Evolutionary conservation across 2,329 filamentous ascomycete species (phyloP).

Genomic region (Verticillium klebahnii): DNA sequence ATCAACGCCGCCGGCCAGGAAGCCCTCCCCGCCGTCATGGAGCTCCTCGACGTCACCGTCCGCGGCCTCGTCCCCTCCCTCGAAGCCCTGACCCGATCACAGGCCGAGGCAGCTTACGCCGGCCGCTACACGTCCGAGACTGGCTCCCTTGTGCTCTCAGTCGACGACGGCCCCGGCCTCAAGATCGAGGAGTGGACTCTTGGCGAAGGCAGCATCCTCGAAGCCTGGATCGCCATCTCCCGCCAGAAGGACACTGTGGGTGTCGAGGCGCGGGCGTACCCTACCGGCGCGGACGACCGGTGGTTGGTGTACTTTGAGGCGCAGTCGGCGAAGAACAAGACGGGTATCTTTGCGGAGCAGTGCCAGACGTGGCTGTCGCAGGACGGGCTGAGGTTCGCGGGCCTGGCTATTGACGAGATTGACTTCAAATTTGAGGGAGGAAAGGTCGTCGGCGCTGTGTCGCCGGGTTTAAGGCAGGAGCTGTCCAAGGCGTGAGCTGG

Average conservation of each 20-base stretch:
- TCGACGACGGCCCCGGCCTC: conserved; percentile 35
- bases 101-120: conserved; percentile 24
- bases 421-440: neutral
- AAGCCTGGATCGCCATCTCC: neutral
- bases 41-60: conserved; percentile 22
- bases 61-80: conserved; percentile 33
- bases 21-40: conserved; percentile 8
- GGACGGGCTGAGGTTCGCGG: neutral
- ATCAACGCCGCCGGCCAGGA: conserved; percentile 29
- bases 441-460: neutral
- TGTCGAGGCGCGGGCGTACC: neutral
- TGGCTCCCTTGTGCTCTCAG: conserved; percentile 22
- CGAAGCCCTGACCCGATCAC: conserved; percentile 35
- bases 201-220: conserved; percentile 18
- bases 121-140: conserved; percentile 32
- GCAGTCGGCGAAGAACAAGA: neutral
- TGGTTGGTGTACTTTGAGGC: neutral
- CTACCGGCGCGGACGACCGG: neutral
- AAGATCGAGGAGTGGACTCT: conserved; percentile 31
- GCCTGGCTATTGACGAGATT: neutral
- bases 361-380: neutral
- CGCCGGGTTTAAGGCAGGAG: conserved; percentile 1
- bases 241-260: neutral
- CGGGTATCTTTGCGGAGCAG: neutral
- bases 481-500: neutral